A percentile compares a stretch with the other conserved stretches of the same genome.
Conservation (phyloP, 2,329 filamentous ascomycete genomes). For the Myriangium duriaei region DNA sequence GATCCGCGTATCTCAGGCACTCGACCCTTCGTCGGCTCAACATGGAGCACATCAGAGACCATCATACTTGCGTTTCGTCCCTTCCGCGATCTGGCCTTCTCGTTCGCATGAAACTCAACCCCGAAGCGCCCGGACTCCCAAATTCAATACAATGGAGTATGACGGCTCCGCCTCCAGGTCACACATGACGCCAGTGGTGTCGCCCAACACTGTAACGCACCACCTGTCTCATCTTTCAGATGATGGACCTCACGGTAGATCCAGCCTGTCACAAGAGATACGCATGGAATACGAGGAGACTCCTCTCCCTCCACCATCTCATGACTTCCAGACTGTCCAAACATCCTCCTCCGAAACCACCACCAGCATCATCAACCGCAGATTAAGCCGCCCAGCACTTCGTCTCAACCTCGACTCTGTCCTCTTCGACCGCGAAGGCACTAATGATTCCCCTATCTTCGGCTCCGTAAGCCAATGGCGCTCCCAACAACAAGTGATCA, state of each 20-base stretch:
- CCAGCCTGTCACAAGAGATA: neutral
- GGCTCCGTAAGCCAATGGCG: neutral
- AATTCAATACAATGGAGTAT: neutral
- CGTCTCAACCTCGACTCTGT: conserved; percentile 6
- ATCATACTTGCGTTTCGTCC: neutral
- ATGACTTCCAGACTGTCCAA: neutral
- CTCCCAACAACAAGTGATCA: neutral
- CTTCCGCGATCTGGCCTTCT: too few relatives aligned
- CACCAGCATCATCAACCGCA: neutral
- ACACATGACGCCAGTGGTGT: neutral
- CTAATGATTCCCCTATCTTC: too few relatives aligned
- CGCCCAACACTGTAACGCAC: neutral
- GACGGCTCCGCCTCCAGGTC: too few relatives aligned
- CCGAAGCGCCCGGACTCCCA: too few relatives aligned
- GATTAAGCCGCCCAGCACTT: conserved; percentile 4
- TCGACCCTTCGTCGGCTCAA: too few relatives aligned
- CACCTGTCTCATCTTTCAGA: neutral
- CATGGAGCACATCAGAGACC: neutral
- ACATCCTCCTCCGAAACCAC: neutral
- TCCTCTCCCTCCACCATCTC: too few relatives aligned
- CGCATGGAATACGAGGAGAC: too few relatives aligned
- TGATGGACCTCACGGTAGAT: neutral
- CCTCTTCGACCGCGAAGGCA: conserved; percentile 3
- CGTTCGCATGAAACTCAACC: too few relatives aligned
- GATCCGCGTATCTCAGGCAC: too few relatives aligned